Percentiles rank a stretch among this genome's conserved stretches.
These are phyloP conservation scores for Aurinia saxatilis DNA, from an alignment of 345 rosid species.

Conservation along the genomic window DNA sequence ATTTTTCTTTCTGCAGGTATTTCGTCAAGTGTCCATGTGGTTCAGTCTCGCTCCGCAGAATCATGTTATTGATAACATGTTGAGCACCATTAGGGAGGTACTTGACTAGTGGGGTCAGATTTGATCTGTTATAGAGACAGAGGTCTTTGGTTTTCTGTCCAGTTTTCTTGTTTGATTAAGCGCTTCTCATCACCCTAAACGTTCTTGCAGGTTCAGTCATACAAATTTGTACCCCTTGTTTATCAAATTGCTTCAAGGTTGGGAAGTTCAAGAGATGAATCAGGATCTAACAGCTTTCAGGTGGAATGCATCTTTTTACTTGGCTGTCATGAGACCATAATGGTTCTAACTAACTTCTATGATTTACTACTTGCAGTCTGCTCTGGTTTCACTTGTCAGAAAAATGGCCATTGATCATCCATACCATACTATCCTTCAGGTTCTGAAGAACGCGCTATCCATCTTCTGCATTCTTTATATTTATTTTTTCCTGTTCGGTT, in stretches of 20 bases:
- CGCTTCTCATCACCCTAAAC: conserved; percentile 1
- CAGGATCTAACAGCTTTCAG: conserved; percentile 71
- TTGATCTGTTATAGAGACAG: conserved; percentile 5
- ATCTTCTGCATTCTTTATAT: neutral
- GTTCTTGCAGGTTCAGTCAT: conserved; percentile 69
- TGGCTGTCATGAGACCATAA: neutral
- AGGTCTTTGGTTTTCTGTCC: neutral
- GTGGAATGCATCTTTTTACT: conserved; percentile 29
- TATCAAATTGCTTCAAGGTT: conserved; percentile 98
- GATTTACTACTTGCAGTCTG: conserved; percentile 54
- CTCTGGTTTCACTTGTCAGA: conserved; percentile 83
- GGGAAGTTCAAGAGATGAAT: conserved; percentile 73
- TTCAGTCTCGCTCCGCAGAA: conserved; percentile 68
- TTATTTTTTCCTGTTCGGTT: neutral
- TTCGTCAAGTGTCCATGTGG: conserved; percentile 85
- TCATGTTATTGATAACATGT: conserved; percentile 67
- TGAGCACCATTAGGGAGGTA: conserved; percentile 68
- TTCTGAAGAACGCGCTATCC: conserved; percentile 18
- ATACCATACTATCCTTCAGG: conserved; percentile 92
- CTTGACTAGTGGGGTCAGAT: conserved; percentile 1
- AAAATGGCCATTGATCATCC: conserved; percentile 99
- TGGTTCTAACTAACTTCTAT: conserved; percentile 22
- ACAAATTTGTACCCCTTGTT: conserved; percentile 81
- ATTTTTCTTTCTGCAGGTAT: conserved; percentile 50
- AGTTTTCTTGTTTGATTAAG: neutral